phyloP scores from a whole-genome alignment of 2,329 filamentous ascomycete genomes.

The Fusarium sterilihyphosum region DNA sequence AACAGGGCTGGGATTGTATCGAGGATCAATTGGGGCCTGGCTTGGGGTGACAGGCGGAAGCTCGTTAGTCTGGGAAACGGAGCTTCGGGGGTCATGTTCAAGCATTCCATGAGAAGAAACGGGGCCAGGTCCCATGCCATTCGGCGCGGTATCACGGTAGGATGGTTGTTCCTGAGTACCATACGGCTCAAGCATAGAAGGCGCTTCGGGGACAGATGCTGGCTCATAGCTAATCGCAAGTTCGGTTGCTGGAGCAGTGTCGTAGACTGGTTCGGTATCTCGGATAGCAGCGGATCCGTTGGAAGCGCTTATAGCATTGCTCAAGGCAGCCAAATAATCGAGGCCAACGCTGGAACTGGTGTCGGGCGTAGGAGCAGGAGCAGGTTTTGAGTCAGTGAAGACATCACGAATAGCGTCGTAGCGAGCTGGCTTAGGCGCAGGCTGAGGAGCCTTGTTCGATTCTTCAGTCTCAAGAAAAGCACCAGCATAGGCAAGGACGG shows the following conservation, averaged over 20 bases:
- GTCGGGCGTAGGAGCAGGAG: conserved; percentile 40
- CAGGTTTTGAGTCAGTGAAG: conserved; percentile 51
- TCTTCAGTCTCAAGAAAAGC: conserved; percentile 47
- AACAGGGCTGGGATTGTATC: conserved; percentile 33
- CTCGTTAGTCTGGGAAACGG: conserved; percentile 40
- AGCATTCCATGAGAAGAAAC: conserved; percentile 12
- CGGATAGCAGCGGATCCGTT: conserved; percentile 27
- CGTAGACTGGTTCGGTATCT: conserved; percentile 5
- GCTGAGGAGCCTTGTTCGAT: conserved; percentile 37
- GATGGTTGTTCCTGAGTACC: conserved; percentile 13
- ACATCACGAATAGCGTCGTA: conserved; percentile 55
- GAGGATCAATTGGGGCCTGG: conserved; percentile 39
- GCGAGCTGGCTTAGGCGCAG: conserved; percentile 46
- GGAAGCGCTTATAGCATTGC: conserved; percentile 45
- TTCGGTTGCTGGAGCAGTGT: not conserved
- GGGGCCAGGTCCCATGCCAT: conserved; percentile 3
- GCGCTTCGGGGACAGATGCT: conserved; percentile 10
- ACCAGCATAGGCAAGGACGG: conserved; percentile 46
- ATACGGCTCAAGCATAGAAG: conserved; percentile 10
- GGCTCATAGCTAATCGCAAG: conserved; percentile 15
- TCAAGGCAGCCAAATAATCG: conserved; percentile 49
- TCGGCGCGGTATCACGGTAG: conserved; percentile 17
- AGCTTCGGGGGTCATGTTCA: conserved; percentile 36
- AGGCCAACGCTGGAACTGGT: conserved; percentile 41
- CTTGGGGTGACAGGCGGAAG: conserved; percentile 30